Evolutionary conservation across 805 yeast genomes (phyloP).

Genomic region (Danielia reshetovae): DNA sequence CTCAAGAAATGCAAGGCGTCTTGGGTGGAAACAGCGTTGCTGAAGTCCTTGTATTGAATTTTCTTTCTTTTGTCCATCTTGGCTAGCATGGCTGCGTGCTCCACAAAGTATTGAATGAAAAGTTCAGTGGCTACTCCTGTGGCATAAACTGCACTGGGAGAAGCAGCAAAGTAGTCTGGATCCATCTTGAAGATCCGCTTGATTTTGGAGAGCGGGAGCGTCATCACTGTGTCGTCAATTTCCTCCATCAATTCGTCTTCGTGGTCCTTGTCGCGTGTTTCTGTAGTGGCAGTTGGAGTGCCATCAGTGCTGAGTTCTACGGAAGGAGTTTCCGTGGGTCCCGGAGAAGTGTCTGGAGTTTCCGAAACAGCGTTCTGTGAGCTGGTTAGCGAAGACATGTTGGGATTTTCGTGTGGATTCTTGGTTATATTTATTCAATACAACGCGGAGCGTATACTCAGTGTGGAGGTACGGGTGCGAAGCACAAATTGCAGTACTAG

Average conservation of each 20-base stretch:
- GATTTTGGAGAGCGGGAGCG: conserved; percentile 64
- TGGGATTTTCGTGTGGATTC: too few species aligned
- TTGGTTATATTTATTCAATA: too few species aligned
- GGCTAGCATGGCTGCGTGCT: conserved; percentile 65
- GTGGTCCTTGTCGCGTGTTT: conserved; percentile 1
- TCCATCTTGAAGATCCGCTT: conserved; percentile 72
- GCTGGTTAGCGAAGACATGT: conserved; percentile 1
- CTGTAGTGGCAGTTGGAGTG: neutral
- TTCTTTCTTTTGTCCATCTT: conserved; percentile 64
- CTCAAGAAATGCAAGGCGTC: conserved; percentile 61
- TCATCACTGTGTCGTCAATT: conserved; percentile 11
- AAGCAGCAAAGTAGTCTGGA: conserved; percentile 64
- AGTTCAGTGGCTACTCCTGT: conserved; percentile 76
- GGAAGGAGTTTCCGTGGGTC: neutral
- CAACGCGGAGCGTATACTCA: too few species aligned
- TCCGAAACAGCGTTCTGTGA: conserved; percentile 3
- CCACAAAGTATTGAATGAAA: conserved; percentile 65
- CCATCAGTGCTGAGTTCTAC: neutral
- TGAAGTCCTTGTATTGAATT: conserved; percentile 66
- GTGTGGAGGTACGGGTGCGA: too few species aligned
- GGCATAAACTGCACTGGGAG: conserved; percentile 69
- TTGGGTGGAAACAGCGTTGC: conserved; percentile 54
- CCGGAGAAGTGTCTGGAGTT: conserved; percentile 3
- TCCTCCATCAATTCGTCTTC: conserved; percentile 11
- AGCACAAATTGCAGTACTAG: too few species aligned